A percentile compares a stretch with the other conserved stretches of the same genome.
phyloP scores from a whole-genome alignment of 2,329 filamentous ascomycete genomes.

The Akanthomyces lecanii region DNA sequence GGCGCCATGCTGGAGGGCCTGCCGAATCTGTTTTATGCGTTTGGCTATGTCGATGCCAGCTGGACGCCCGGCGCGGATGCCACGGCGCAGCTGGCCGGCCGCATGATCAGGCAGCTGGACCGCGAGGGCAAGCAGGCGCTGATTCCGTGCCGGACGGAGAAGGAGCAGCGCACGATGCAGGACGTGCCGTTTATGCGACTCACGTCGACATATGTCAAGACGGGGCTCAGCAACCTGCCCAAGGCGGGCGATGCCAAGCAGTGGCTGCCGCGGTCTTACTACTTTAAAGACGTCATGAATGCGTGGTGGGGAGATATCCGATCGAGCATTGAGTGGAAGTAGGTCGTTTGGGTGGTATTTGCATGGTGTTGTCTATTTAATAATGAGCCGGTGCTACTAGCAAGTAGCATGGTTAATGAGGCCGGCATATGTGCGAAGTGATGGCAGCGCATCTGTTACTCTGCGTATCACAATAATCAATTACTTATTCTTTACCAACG shows the following conservation, averaged over 20 bases:
- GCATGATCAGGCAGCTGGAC: conserved; percentile 48
- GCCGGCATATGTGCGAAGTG: no score
- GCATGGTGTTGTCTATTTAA: not conserved
- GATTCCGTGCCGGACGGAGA: not conserved
- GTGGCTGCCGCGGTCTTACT: conserved; percentile 9
- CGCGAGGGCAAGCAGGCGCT: conserved; percentile 32
- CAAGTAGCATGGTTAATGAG: no score
- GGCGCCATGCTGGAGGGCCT: conserved; percentile 58
- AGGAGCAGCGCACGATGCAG: not conserved
- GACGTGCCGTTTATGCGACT: conserved; percentile 7
- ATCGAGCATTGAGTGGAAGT: conserved; percentile 11
- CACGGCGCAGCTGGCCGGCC: conserved; percentile 44
- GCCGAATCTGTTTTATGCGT: conserved; percentile 56
- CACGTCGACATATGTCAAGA: conserved; percentile 11
- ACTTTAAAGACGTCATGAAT: not conserved
- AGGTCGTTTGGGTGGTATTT: not conserved
- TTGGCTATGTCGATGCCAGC: conserved; percentile 56
- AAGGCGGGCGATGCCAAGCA: conserved; percentile 13
- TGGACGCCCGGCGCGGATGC: conserved; percentile 62
- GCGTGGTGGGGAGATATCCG: conserved; percentile 14
- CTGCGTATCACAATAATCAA: no score
- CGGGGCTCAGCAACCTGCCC: not conserved
- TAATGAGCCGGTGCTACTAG: not conserved
- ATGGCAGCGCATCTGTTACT: no score
- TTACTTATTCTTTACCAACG: no score